Percentiles rank a stretch among this genome's conserved stretches.
Evolutionary conservation across 23 red algal species (phyloP).

Genomic region (Gracilaria vermiculophylla): DNA sequence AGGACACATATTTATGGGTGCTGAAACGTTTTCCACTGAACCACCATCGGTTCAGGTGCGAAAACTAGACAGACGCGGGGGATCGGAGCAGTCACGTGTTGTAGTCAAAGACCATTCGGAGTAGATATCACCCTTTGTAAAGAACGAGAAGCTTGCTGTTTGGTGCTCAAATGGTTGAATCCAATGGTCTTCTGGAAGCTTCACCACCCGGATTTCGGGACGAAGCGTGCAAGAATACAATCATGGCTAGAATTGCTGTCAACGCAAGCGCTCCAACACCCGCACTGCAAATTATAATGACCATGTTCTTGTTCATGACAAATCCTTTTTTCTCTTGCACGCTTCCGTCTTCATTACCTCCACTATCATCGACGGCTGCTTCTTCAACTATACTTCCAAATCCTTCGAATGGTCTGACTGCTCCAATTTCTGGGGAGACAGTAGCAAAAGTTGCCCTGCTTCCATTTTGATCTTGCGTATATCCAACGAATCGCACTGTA

Average conservation of each 20-base stretch:
- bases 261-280: not conserved
- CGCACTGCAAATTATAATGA: not conserved
- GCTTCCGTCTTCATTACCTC: not conserved
- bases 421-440: not conserved
- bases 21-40: no score
- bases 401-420: conserved; percentile 23
- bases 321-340: not conserved
- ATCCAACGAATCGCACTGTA: conserved; percentile 17
- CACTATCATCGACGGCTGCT: conserved; percentile 7
- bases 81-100: no score
- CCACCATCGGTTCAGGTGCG: no score
- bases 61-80: no score
- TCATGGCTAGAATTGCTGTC: not conserved
- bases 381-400: conserved; percentile 42
- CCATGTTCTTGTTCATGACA: conserved; percentile 18
- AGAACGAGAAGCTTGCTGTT: no score
- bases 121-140: no score
- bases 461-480: not conserved
- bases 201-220: not conserved
- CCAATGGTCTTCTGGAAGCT: not conserved
- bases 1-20: no score
- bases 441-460: not conserved
- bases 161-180: no score
- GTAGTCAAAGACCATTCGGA: no score
- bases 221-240: not conserved